Base-by-base conservation (phyloP, 2,329 filamentous ascomycete species). In the Aspergillus amoenus region DNA sequence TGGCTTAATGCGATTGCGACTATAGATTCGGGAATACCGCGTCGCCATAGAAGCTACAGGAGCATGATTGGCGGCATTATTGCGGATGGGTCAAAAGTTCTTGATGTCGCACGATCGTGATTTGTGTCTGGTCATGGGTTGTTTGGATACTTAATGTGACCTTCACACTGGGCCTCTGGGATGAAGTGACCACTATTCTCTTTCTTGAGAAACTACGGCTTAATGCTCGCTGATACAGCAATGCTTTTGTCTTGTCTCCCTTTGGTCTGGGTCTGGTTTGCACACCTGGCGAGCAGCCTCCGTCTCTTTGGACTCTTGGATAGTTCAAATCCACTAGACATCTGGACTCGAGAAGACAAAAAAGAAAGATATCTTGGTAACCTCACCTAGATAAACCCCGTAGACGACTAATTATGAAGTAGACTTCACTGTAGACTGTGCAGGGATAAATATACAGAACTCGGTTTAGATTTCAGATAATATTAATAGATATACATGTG, bases 21-120 rank as follows among this genome's bases (percentile, higher is more conserved):
- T 59, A 65, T 66, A 66, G 64, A 66, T 51, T 63, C 56, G 46
- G 53, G 55, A 56, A 63, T 52, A 43, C 52, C 57, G 58, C 61
- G 57, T 62, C 56, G 56, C 45, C 45, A 64, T 65, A 65, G 63
- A 66, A 60, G 58, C 57, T 66, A 64, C 58, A 61, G 57, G 58
- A 57, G 57, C 57, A 55, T 56, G 56, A 55, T 56, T 52, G 56
- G 53, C 56, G 48, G 57, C 54, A 57, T 58, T 58, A 46, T 55
- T 51, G 51, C 49, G 48, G 60, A 65, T 59, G 63, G 63, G 56
- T 54, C 48, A 56, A 64, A 64, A 56, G 47, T 62, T 56, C 37
- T 52, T 59, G 58, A 41, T 58, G 59, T 63, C 59, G 47, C 55
- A 53, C 51, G 42, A 55, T 48, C 48, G 48, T 61, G 55, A 30